Evolutionary conservation across 2,329 filamentous ascomycete species (phyloP).

Genomic region (Clonostachys chloroleuca): DNA sequence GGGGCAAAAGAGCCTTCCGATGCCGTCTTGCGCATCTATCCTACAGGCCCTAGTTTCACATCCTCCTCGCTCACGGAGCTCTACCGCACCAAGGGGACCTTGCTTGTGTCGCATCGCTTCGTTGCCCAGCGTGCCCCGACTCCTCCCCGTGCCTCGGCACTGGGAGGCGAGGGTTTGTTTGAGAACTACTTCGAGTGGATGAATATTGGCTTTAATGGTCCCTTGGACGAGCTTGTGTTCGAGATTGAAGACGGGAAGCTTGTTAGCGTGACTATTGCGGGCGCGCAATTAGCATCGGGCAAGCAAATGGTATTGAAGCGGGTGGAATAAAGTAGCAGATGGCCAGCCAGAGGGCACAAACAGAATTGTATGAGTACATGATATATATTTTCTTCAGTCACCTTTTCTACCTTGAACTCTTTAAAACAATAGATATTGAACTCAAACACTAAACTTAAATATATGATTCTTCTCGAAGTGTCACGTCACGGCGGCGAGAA

Average conservation of each 20-base stretch:
- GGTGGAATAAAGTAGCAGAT: too few species aligned
- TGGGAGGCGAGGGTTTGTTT: not conserved
- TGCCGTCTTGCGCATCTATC: not conserved
- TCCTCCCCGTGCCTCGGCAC: not conserved
- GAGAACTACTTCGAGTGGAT: not conserved
- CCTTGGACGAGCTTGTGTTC: not conserved
- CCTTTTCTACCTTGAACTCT: too few species aligned
- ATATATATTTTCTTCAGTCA: too few species aligned
- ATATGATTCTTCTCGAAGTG: too few species aligned
- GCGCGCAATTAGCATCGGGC: too few species aligned
- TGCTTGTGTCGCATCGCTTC: not conserved
- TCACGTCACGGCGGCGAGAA: too few species aligned
- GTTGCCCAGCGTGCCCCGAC: not conserved
- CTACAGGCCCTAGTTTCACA: not conserved
- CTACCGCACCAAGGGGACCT: not conserved
- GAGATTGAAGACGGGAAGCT: not conserved
- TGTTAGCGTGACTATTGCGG: not conserved
- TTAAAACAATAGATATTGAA: too few species aligned
- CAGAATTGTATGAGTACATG: too few species aligned
- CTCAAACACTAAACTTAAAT: too few species aligned
- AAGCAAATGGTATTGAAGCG: too few species aligned
- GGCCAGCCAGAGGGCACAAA: too few species aligned
- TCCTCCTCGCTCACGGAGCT: not conserved
- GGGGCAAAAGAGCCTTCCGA: not conserved
- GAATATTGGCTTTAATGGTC: not conserved